Percentiles rank a stretch among this genome's conserved stretches.
phyloP scores from a whole-genome alignment of 2,329 filamentous ascomycete genomes.

The Fusarium succisae region DNA sequence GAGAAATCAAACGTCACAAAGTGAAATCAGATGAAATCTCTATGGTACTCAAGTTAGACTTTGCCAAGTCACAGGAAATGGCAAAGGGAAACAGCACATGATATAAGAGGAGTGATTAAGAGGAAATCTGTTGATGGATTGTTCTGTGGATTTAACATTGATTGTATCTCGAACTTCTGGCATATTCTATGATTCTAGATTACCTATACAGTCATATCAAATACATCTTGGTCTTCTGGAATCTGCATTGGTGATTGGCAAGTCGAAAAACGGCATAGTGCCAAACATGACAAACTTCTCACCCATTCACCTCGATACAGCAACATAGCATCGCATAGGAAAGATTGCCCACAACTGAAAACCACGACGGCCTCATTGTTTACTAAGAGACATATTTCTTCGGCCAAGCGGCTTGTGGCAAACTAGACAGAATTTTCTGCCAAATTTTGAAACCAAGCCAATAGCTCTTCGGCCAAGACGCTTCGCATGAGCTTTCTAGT shows the following conservation, averaged over 20 bases:
- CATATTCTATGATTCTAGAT: accelerated
- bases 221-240: accelerated
- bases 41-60: accelerated
- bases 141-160: not conserved
- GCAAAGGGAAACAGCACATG: accelerated
- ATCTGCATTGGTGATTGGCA: not conserved
- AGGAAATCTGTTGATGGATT: too few relatives aligned
- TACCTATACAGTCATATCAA: accelerated
- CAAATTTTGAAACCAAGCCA: not conserved
- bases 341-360: not conserved
- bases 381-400: accelerated
- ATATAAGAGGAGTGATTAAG: accelerated
- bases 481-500: not conserved
- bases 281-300: not conserved
- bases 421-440: not conserved
- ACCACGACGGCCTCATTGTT: not conserved
- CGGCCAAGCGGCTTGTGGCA: not conserved
- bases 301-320: not conserved
- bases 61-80: accelerated
- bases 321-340: not conserved
- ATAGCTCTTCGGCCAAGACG: not conserved
- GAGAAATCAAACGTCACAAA: accelerated
- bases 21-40: not conserved
- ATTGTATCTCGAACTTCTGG: accelerated
- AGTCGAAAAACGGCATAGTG: accelerated